Evolutionary conservation across 2,329 filamentous ascomycete genomes (phyloP), one percentile per base, ranked within the genome.

Genomic region (Lachnellula occidentalis): DNA sequence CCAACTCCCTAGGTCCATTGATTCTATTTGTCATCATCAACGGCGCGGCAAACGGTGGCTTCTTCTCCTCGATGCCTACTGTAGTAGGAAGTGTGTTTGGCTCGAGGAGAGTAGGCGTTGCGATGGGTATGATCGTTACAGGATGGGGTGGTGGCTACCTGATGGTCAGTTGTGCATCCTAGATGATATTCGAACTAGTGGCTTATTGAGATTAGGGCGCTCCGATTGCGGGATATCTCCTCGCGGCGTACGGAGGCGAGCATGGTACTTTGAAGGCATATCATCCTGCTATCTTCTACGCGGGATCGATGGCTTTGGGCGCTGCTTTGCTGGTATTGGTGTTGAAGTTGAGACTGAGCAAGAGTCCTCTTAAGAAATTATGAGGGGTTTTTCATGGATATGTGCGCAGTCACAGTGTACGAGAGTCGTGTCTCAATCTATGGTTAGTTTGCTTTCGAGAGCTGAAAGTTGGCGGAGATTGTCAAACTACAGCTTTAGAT

Each of bases 1-100:
- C 79, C 1, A 77, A 71, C 8, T 76, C 76, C 0, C 66, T 86
- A 1, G 78, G 70, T 0, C 80, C 81, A 0, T 64, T 86, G 27
- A 69, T 79, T 15, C 67, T 76, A 0, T 86, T 86, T 62, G 79
- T 79, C 8, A 70, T 84, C 5, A 69, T 85, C 21, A 86, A 85
- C 58, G 83, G 83, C 0, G 69, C 76, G 37, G 75, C 78, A 5
- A 85, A 85, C 60, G 83, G 83, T 0, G 81, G 78, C 0, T 86
- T 86, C 70, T 86, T 86, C 62, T 77, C 78, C 1, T 79, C 78
- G 0, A 83, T 85, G 73, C 83, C 83, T 0, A 85, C 82, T 0
- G 81, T 82, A 2, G 78, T 85, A 0, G 77, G 78, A 0, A 81
- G 77, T 58, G 75, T 82, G 0, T 84, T 83, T 68, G 82, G 80